Evolutionary conservation across 1,284 basidiomycete genomes (phyloP).

Genomic region (Stereum hirsutum): DNA sequence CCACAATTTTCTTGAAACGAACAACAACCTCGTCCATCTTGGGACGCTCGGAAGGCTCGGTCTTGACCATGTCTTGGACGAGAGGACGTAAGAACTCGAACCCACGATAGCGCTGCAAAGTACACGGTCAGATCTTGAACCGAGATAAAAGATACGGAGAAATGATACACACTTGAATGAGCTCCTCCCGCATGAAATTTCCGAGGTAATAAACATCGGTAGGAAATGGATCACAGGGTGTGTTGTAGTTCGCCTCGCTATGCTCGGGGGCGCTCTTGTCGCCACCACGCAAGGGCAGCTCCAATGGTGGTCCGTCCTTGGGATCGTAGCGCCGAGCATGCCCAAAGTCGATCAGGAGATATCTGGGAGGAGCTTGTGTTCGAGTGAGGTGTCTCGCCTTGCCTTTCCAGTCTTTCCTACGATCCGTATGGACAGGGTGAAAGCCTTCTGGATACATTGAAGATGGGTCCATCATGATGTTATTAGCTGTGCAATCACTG

Average conservation of each 20-base stretch:
- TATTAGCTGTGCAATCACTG: conserved; percentile 27
- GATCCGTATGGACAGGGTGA: conserved; percentile 14
- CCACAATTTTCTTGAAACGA: too few species aligned
- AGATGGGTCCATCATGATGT: conserved; percentile 29
- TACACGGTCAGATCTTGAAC: too few species aligned
- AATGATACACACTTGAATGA: conserved; percentile 5
- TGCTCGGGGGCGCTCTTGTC: conserved; percentile 9
- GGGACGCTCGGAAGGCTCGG: too few species aligned
- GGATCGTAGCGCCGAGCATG: conserved; percentile 15
- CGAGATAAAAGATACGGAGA: too few species aligned
- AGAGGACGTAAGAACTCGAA: too few species aligned
- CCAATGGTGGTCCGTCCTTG: conserved; percentile 2
- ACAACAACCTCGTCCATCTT: too few species aligned
- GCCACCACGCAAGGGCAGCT: conserved; percentile 1
- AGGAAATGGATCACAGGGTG: conserved; percentile 12
- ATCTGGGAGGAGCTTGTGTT: conserved; percentile 17
- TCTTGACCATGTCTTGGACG: too few species aligned
- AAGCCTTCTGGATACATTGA: conserved; percentile 16
- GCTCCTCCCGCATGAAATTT: conserved; percentile 10
- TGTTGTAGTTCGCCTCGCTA: not conserved
- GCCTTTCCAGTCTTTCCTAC: conserved; percentile 9
- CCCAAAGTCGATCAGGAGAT: conserved; percentile 25
- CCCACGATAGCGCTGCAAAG: too few species aligned
- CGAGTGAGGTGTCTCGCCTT: conserved; percentile 16
- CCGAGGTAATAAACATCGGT: conserved; percentile 18